Evolutionary conservation across 164 flowering plant genomes (phyloP), one percentile per base, ranked within the genome.

Genomic region (Nelumbo lutea): DNA sequence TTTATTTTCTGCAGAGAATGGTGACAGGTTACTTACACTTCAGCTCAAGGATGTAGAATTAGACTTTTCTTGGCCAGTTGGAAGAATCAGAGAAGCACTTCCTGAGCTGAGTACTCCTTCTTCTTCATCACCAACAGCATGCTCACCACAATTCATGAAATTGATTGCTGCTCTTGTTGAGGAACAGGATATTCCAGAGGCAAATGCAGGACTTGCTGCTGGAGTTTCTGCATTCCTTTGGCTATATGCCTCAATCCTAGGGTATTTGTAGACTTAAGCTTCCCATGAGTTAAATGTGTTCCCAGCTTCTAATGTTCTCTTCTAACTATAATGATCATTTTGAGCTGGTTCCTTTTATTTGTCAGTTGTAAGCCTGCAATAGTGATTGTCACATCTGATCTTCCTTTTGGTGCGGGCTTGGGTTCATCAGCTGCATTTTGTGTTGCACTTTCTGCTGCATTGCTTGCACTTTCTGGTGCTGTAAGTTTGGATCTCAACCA

Each of bases 391-490:
- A 86, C 85, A 68, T 90, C 99, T 59, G 90, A 86, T 75, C 99
- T 96, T 76, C 97, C 99, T 51, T 61, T 93, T 61, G 93, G 99
- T 68, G 84, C 97, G 8, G 98, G 99, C 42, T 80, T 93, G 81
- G 99, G 99, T 64, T 96, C 99, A 68, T 96, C 99, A 56, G 99
- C 99, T 51, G 81, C 99, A 76, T 79, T 85, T 45, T 93, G 97
- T 78, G 99, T 96, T 15, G 79, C 97, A 42, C 77, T 96, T 40
- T 81, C 98, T n/a, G 95, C 93, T 66, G 88, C 91, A 46, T 71
- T 93, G 13, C 88, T 96, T 75, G 84, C 89, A 61, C 78, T 79
- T 43, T 84, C 93, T 61, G 81, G 80, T 68, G 71, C 81, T 40
- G 74, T 79, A 5, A 82, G 44, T 66, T 59, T 84, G 62, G 90